Percentiles rank a stretch among this genome's conserved stretches.
Conservation (phyloP, 2,329 filamentous ascomycete genomes). For the Colletotrichum sp. region DNA sequence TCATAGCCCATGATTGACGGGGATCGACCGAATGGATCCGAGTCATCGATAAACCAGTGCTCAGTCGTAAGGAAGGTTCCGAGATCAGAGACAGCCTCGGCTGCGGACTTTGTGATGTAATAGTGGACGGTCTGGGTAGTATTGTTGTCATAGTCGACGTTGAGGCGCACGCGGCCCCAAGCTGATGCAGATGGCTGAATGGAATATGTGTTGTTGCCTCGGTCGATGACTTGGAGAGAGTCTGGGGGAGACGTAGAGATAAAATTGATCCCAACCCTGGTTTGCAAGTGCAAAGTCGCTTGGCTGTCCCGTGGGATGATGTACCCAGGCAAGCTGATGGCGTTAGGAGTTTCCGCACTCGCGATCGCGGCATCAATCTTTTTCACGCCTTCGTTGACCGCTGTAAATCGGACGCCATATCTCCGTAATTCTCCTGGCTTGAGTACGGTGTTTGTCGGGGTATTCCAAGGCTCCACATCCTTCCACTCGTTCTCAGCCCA, state of each 20-base stretch:
- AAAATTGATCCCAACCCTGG: slow-evolving; percentile 40
- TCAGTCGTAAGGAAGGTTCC: slow-evolving; percentile 58
- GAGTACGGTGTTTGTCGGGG: slow-evolving; percentile 61
- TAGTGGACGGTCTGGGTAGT: slow-evolving; percentile 60
- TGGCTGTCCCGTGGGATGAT: slow-evolving; percentile 53
- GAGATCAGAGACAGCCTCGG: slow-evolving; percentile 47
- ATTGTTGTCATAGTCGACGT: slow-evolving; percentile 50
- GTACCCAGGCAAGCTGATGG: slow-evolving; percentile 59
- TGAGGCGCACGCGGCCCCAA: slow-evolving; percentile 56
- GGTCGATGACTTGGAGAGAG: slow-evolving; percentile 36
- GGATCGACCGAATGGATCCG: slow-evolving; percentile 58
- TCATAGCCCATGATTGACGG: slow-evolving; percentile 64
- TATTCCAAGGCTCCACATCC: slow-evolving; percentile 54
- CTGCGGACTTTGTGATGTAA: slow-evolving; percentile 52
- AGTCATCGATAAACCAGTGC: slow-evolving; percentile 54
- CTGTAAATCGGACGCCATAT: slow-evolving; percentile 57
- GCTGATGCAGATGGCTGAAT: slow-evolving; percentile 45
- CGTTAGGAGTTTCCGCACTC: slow-evolving; percentile 49
- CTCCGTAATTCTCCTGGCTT: slow-evolving; percentile 47
- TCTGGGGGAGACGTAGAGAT: slow-evolving; percentile 42
- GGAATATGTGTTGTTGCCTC: slow-evolving; percentile 33
- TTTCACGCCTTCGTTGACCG: slow-evolving; percentile 46
- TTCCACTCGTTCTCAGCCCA: slow-evolving; percentile 63
- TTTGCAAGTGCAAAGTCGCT: slow-evolving; percentile 49
- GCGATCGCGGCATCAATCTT: slow-evolving; percentile 51